A percentile compares a stretch with the other conserved stretches of the same genome.
phyloP scores from a whole-genome alignment of 371 early-diverging fungal genomes.

The Rhizopus stolonifer region DNA sequence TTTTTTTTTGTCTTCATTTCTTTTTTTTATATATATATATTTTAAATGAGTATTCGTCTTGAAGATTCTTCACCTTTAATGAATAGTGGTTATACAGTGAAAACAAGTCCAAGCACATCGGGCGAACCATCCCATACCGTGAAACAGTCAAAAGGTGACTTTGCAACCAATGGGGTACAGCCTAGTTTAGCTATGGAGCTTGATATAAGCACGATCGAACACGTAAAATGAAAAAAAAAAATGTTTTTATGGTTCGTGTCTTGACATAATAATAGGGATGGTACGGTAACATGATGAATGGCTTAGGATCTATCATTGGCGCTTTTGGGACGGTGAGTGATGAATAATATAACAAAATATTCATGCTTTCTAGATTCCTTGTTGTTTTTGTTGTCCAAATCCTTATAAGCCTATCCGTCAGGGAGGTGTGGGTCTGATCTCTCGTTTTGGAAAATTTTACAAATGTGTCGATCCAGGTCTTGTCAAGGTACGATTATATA shows the following conservation, averaged over 20 bases:
- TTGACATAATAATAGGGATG: constrained; percentile 25
- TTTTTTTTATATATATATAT: too few species aligned
- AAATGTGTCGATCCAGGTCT: constrained; percentile 90
- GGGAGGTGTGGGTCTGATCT: constrained; percentile 75
- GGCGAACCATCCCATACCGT: not conserved
- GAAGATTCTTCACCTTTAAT: constrained; percentile 1
- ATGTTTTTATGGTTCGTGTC: not conserved
- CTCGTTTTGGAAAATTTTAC: constrained; percentile 83
- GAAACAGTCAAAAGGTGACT: constrained; percentile 5
- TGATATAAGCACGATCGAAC: constrained; percentile 28
- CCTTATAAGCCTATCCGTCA: constrained; percentile 73
- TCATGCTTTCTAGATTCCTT: constrained; percentile 24
- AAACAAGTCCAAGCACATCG: not conserved
- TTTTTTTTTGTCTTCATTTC: too few species aligned
- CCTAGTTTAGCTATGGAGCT: constrained; percentile 33
- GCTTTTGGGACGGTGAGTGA: constrained; percentile 49
- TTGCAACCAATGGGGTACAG: constrained; percentile 27
- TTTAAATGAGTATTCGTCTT: not conserved
- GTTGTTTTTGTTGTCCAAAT: constrained; percentile 66
- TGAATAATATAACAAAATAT: not conserved
- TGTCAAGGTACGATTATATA: constrained; percentile 50
- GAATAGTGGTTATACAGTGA: not conserved
- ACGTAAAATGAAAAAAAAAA: constrained; percentile 19
- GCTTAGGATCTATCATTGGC: constrained; percentile 43
- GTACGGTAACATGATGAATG: constrained; percentile 54